A percentile compares a stretch with the other conserved stretches of the same genome.
These are phyloP conservation scores for Irpex rosettiformis DNA, from an alignment of 1,284 basidiomycete genomes.

Conservation along the genomic window DNA sequence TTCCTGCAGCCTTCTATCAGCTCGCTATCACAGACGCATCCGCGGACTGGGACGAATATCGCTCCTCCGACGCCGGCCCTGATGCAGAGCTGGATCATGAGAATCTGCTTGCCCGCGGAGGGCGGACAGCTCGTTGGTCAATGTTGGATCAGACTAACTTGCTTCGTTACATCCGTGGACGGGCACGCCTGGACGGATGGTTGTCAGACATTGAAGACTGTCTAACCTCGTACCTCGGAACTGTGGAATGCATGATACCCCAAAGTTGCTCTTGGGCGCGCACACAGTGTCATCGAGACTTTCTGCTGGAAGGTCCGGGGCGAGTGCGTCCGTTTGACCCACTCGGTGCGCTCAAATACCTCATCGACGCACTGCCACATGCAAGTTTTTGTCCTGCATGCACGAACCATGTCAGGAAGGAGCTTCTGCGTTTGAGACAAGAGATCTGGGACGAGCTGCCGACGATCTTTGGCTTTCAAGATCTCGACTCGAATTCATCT, in stretches of 20 bases:
- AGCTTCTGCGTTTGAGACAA: slow-evolving; percentile 10
- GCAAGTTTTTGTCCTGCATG: slow-evolving; percentile 8
- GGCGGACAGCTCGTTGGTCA: slow-evolving; percentile 14
- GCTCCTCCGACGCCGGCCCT: background rate
- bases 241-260: slow-evolving; percentile 9
- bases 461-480: slow-evolving; percentile 5
- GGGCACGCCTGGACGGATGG: slow-evolving; percentile 9
- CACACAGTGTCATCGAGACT: slow-evolving; percentile 5
- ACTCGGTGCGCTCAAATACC: slow-evolving; percentile 9
- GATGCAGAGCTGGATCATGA: slow-evolving; percentile 8
- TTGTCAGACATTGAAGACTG: slow-evolving; percentile 12
- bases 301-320: slow-evolving; percentile 12
- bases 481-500: background rate
- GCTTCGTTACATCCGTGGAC: slow-evolving; percentile 14
- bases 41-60: slow-evolving; percentile 11
- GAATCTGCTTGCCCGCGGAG: slow-evolving; percentile 9
- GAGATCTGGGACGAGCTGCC: slow-evolving; percentile 14
- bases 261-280: slow-evolving; percentile 9
- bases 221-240: slow-evolving; percentile 11
- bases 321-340: slow-evolving; percentile 11
- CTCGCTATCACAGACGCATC: slow-evolving; percentile 26
- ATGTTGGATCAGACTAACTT: slow-evolving; percentile 12
- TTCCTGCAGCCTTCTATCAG: slow-evolving; percentile 65
- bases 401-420: slow-evolving; percentile 4
- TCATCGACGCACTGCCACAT: slow-evolving; percentile 7